Evolutionary conservation across 1,284 basidiomycete species (phyloP).

Genomic region (Neotropicomus parvogracilis): DNA sequence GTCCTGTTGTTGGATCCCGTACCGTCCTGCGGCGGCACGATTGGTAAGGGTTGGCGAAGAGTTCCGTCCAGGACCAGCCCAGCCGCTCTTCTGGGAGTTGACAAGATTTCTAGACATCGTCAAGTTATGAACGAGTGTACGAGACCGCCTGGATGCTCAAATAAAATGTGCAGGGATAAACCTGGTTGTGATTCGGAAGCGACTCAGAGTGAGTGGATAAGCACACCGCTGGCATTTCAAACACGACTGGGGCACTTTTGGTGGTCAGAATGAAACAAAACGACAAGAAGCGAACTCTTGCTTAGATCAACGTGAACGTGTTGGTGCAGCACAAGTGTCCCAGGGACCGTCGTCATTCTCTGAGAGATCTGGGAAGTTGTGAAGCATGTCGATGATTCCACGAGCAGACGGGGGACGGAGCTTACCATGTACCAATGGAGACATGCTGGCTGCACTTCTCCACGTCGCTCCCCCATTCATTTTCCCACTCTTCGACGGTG

Average conservation of each 20-base stretch:
- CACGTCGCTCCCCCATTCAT: slow-evolving; percentile 3
- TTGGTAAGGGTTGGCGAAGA: background rate
- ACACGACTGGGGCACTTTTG: slow-evolving; percentile 15
- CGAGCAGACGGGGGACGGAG: too few species aligned
- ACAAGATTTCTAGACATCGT: slow-evolving; percentile 20
- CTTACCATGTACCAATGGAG: too few species aligned
- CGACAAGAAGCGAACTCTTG: background rate
- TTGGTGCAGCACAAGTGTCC: background rate
- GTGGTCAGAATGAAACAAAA: slow-evolving; percentile 2
- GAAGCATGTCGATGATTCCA: too few species aligned
- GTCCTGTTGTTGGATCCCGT: slow-evolving; percentile 1
- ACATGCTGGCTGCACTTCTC: background rate
- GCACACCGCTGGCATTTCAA: slow-evolving; percentile 15
- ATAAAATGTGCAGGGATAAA: background rate
- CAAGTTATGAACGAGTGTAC: slow-evolving; percentile 7
- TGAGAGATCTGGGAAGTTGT: too few species aligned
- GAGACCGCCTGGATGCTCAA: slow-evolving; percentile 19
- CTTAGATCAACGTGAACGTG: background rate
- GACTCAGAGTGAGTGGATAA: slow-evolving; percentile 14
- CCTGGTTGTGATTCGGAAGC: background rate
- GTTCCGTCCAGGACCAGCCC: slow-evolving; percentile 23
- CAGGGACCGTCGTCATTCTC: background rate
- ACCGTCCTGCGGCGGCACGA: background rate
- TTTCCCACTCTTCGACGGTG: slow-evolving; percentile 32
- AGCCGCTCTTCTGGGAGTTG: slow-evolving; percentile 8